A percentile compares a stretch with the other conserved stretches of the same genome.
These are phyloP conservation scores for Penicillium longicatenatum DNA, from an alignment of 495 filamentous ascomycete genomes.

Conservation along the genomic window DNA sequence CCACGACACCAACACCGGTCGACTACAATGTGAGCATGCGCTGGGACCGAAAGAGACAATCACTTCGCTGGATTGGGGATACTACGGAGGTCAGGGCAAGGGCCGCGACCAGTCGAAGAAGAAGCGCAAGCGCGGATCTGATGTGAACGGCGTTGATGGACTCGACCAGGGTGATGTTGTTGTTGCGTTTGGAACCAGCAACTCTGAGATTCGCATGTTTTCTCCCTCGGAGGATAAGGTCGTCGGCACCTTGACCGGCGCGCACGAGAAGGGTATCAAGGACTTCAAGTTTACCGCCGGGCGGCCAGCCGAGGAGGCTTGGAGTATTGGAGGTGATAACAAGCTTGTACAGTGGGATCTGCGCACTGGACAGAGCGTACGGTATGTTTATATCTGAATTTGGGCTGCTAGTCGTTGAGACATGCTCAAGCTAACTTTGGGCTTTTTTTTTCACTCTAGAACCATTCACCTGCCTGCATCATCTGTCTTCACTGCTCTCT, in stretches of 20 bases:
- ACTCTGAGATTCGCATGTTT: constrained; percentile 56
- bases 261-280: constrained; percentile 55
- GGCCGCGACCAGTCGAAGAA: constrained; percentile 50
- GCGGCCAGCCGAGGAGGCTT: constrained; percentile 45
- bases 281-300: constrained; percentile 59
- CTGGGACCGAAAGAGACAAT: constrained; percentile 51
- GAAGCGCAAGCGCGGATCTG: constrained; percentile 56
- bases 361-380: constrained; percentile 44
- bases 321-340: constrained; percentile 62
- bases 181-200: constrained; percentile 56
- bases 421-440: constrained; percentile 12
- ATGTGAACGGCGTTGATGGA: constrained; percentile 45
- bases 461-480: constrained; percentile 49
- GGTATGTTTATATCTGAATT: constrained; percentile 35
- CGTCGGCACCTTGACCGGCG: constrained; percentile 50
- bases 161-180: constrained; percentile 46
- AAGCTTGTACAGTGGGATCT: constrained; percentile 64
- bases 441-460: constrained; percentile 26
- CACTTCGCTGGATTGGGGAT: constrained; percentile 62
- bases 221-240: constrained; percentile 55
- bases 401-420: background rate
- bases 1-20: constrained; percentile 59
- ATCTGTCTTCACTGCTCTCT: constrained; percentile 42
- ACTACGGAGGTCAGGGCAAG: constrained; percentile 38
- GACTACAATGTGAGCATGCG: constrained; percentile 58